Base-by-base conservation (phyloP, 441 rosid species). In the Breynia disticha region DNA sequence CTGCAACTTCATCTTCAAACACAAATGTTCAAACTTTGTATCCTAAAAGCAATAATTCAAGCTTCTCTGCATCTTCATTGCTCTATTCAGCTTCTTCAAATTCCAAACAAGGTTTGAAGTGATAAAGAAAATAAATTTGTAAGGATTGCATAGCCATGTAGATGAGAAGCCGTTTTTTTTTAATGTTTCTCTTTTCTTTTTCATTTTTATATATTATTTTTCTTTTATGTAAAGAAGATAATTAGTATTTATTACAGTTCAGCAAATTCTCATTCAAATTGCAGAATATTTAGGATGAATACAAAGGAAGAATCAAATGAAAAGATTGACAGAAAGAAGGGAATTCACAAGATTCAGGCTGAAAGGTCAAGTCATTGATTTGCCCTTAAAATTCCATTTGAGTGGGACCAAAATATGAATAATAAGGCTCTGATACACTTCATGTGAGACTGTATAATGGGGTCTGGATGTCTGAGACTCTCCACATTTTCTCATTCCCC, bases 41-140 rank as follows among this genome's bases (percentile, higher is more conserved):
- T 64, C 77, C 66, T 2, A 77, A 78, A 72, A 82, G 90, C 79
- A 80, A 80, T 51, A 85, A 80, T 59, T 76, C 95, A 19, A 83
- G 91, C 72, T 87, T 87, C 81, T 91, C 95, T 19, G 90, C 80
- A 16, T 72, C 87, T 16, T 82, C 94, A 13, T 67, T 86, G 53
- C 79, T 84, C 22, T 80, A 87, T 72, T 87, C 86, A 44, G 77
- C 86, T 59, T 77, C 82, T 2, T 70, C 72, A 2, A 61, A 49
- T 48, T 44, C 64, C 18, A 68, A 65, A 62, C 21, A 24, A 19
- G 65, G 69, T 18, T 73, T 70, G 53, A 67, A 67, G 67, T 67
- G 64, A 72, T 51, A 8, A 13, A 61, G 35, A 28, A 28, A 28
- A 9, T 4, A 28, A 28, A 28, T 28, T 9, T 28, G n/a, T 16